Base-by-base conservation (phyloP, 805 yeast species). In the Wickerhamiella spandovensis region DNA sequence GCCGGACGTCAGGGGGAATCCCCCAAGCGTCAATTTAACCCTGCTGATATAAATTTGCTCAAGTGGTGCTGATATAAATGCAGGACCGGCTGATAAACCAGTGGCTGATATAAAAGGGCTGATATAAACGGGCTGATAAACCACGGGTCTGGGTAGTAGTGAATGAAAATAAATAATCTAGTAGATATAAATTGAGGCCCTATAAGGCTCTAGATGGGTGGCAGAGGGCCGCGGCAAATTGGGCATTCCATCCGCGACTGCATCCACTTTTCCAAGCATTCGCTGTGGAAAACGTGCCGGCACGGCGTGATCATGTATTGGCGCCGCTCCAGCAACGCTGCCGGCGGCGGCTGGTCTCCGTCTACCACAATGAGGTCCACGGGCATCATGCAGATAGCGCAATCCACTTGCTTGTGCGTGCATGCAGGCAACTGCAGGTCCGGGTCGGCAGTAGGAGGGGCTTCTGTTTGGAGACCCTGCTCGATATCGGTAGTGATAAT, bases 221-320 rank as follows among this genome's bases (percentile, higher is more conserved):
- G 97, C 41, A 90, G 68, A 21, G 86, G 76, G 50, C 78, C 77
- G 60, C 97, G 75, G 66, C 97, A 90, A 6, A 88, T 89, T 0
- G 97, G 97, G 67, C 97, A 90, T 61, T 88, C 95, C 47, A 90
- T 67, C 59, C 88, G 85, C 63, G 86, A 84, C 63, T 81, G 77
- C 96, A 90, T 87, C 97, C 97, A 90, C 54, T 76, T 78, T 61
- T 85, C 94, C 55, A 90, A 69, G 67, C 97, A 89, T n/a, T 76
- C 80, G 1, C 86, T 75, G 62, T 89, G 97, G 75, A 88, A 90
- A 9, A 87, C 78, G 64, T 89, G 97, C 42, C 79, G 73, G 65
- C 97, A 89, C 1, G 97, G 97, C 0, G 97, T 86, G 2, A 87
- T 77, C 70, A 66, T 66, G 51, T 66, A 66, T 41, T 56, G 53